Base-by-base conservation (phyloP, 768 basidiomycete genomes). In the Podaxis sp. region DNA sequence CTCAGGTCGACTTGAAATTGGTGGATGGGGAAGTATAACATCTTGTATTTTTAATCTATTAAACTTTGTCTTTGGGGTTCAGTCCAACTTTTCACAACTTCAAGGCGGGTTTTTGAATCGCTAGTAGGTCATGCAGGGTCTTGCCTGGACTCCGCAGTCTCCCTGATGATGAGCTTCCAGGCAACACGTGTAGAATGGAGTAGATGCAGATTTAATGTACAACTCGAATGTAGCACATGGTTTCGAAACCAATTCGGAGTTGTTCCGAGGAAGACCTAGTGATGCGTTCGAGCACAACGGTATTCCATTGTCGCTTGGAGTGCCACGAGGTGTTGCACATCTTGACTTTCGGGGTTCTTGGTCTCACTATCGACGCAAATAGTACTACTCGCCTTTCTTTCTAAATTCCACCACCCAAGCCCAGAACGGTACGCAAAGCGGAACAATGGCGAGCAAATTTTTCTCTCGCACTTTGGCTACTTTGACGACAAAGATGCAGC, bases 1-100 rank as follows among this genome's bases (percentile, higher is more conserved):
- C 71, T 7, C 79, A 85, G 32, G 69, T 71, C 13, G 67, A 71
- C 37, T 48, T 73, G 42, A 62, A 64, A 32, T 27, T 38, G 52
- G 55, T 61, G 59, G 59, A 61, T 38, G 52, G 28, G 42, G 51
- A 50, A 25, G 27, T 5, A 38, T 61, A 44, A 61, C 44, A n/a
- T 4, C 13, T 54, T 37, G 44, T 46, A 46, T 53, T 46, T 25
- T 21, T 44, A 59, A 18, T 42, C 16, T 46, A 53, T 25, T 27
- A 23, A 5, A 47, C n/a, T 27, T 50, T 32, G 51, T 16, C 36
- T 42, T 51, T 51, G 48, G 50, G 13, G 7, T 38, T 51, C 25
- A 40, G 36, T 56, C 25, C 4, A 21, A 25, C 21, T 25, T 54
- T 54, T 48, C 47, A 14, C 47, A 48, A 48, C 47, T 48, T 48